phyloP scores from a whole-genome alignment of 2,329 filamentous ascomycete genomes.

The Rutstroemia sydowiana region DNA sequence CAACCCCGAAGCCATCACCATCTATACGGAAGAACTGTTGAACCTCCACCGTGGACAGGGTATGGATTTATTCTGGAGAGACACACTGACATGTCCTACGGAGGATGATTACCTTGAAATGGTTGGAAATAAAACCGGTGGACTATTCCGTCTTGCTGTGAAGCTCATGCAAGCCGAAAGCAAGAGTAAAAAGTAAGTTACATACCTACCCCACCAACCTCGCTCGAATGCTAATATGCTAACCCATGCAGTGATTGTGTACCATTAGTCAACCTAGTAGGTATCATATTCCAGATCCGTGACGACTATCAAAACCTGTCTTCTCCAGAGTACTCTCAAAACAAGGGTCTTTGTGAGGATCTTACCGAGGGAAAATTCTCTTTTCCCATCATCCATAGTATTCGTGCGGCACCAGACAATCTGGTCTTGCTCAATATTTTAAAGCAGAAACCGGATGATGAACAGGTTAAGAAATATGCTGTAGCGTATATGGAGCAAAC shows the following conservation, averaged over 20 bases:
- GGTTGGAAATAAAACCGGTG: constrained; percentile 86
- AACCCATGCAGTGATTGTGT: constrained; percentile 54
- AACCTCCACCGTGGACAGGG: constrained; percentile 83
- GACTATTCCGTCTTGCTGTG: constrained; percentile 75
- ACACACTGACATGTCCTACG: constrained; percentile 73
- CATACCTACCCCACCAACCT: neutral
- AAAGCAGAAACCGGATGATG: constrained; percentile 78
- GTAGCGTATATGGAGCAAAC: constrained; percentile 85
- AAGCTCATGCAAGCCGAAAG: constrained; percentile 81
- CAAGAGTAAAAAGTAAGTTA: constrained; percentile 34
- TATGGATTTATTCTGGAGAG: constrained; percentile 87
- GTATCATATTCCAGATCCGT: constrained; percentile 82
- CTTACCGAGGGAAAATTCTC: constrained; percentile 96
- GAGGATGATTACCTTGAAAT: constrained; percentile 92
- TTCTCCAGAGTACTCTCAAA: constrained; percentile 66
- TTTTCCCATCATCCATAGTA: constrained; percentile 91
- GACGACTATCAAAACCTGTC: constrained; percentile 91
- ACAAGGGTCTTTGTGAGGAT: constrained; percentile 94
- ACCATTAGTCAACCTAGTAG: constrained; percentile 76
- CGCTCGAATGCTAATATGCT: constrained; percentile 7
- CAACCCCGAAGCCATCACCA: constrained; percentile 58
- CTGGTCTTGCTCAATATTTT: constrained; percentile 85
- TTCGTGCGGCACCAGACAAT: constrained; percentile 66
- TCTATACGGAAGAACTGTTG: constrained; percentile 75
- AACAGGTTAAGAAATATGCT: constrained; percentile 86